Conservation (phyloP, 768 basidiomycete genomes). For the Multifurca ochricompacta region DNA sequence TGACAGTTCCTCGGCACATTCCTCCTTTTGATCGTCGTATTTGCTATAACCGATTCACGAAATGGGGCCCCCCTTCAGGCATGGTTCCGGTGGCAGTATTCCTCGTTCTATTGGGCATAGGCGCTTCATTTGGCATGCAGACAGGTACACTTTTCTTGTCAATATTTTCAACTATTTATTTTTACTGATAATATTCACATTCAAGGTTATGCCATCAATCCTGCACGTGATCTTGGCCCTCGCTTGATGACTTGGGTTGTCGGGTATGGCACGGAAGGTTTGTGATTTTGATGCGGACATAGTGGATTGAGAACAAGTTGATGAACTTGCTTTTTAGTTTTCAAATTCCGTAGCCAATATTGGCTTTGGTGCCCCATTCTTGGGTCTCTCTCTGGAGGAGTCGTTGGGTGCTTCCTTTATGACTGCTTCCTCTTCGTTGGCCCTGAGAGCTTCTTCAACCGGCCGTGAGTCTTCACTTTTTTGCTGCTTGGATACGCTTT, state of each 20-base stretch:
- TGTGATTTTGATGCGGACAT: background rate
- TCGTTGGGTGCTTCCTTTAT: conserved; percentile 46
- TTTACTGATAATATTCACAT: background rate
- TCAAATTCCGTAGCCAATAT: conserved; percentile 46
- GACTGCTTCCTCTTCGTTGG: conserved; percentile 52
- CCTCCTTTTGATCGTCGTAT: conserved; percentile 44
- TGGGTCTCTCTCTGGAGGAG: conserved; percentile 50
- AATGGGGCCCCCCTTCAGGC: conserved; percentile 45
- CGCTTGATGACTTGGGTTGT: conserved; percentile 60
- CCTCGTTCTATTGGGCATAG: conserved; percentile 48
- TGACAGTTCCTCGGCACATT: conserved; percentile 46
- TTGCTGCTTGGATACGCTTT: too few species aligned
- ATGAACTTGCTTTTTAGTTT: conserved; percentile 26
- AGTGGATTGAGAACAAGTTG: background rate
- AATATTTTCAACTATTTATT: too few species aligned
- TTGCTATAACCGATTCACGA: conserved; percentile 44
- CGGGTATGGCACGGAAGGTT: conserved; percentile 50
- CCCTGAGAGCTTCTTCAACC: conserved; percentile 46
- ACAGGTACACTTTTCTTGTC: too few species aligned
- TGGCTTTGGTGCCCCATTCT: conserved; percentile 66
- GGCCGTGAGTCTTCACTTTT: conserved; percentile 35
- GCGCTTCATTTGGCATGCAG: conserved; percentile 49
- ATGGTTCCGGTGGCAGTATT: conserved; percentile 50
- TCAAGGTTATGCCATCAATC: conserved; percentile 51
- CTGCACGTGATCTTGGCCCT: conserved; percentile 65